Evolutionary conservation across 345 rosid genomes (phyloP), one percentile per base, ranked within the genome.

Genomic region (Gossypium stocksii): DNA sequence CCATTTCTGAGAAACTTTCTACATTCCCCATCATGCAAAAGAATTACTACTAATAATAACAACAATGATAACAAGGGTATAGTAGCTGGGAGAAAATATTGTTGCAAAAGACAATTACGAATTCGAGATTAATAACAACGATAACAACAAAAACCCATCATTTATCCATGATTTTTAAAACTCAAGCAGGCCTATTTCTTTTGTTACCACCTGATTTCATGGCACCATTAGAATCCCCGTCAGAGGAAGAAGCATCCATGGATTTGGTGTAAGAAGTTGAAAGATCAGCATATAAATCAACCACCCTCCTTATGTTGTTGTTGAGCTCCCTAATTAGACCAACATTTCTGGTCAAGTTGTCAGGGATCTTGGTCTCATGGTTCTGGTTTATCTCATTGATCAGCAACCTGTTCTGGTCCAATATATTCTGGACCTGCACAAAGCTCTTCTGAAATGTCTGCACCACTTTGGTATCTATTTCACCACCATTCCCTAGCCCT

Each of bases 381-480:
- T 57, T 57, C 61, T 57, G 61, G 29, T 57, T 57, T 22, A 57
- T 57, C 61, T 57, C 61, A 22, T 57, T 57, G 27, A 57, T 57
- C 10, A 57, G 61, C 56, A 83, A 44, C 85, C 90, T 79, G 74
- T 91, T 91, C 78, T 87, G 90, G 81, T 91, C 94, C 75, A 89
- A 80, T 17, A 91, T 79, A 81, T 78, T 72, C 76, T 87, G 90
- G 4, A 91, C 94, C 59, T 91, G 94, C 41, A 81, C 91, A 79
- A 91, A 91, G 66, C 81, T 91, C 86, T 87, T 82, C 52, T 87
- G 88, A 82, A 89, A 91, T 70, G 86, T 86, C 82, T 89, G 91
- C 78, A 88, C 74, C 51, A 87, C 61, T 20, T 57, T 57, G 61
- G 27, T 3, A 22, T 57, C 61, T 3, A 57, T 57, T 11, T 22